Evolutionary conservation across 768 basidiomycete genomes (phyloP), one percentile per base, ranked within the genome.

Genomic region (Boletus bicolor): DNA sequence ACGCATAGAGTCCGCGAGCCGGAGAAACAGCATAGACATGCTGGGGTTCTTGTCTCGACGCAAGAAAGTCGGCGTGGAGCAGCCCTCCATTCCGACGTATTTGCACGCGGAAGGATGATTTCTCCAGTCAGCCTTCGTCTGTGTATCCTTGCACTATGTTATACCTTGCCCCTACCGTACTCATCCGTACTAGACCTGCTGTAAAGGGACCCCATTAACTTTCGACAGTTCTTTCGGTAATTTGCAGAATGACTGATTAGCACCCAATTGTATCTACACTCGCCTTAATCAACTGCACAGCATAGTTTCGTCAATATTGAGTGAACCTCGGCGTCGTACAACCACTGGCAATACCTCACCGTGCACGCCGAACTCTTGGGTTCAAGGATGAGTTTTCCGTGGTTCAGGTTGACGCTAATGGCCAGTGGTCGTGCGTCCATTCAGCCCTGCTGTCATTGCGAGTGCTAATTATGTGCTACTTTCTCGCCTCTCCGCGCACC

Each of bases 1-100:
- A 56, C 78, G 81, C 57, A 89, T 91, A 60, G 89, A 90, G 72
- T 72, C 76, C 61, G 74, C 74, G 69, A 87, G 82, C 71, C 80
- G 79, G 51, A 68, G 73, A 54, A 74, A 68, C 51, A 79, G 72
- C 45, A 69, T 63, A 19, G 67, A 69, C 46, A 76, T 79, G 69
- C 54, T 75, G 19, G 71, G 68, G n/a, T 61, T 72, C 37, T 46
- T 57, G 49, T 62, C 68, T 9, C 67, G 61, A 42, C 66, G 69
- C 48, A 71, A 63, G 66, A 68, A 68, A 55, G 39, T 47, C 47
- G 44, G 64, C 49, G 50, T 48, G 34, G 59, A 72, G 44, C 70
- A 45, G 12, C 41, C 68, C 17, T 44, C 56, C 32, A 54, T 70
- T 48, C 61, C 60, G 32, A 53, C 63, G 35, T 68, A 53, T 49